These are phyloP conservation scores for Citrus mangshanensis DNA, from an alignment of 345 rosid species.

Conservation along the genomic window DNA sequence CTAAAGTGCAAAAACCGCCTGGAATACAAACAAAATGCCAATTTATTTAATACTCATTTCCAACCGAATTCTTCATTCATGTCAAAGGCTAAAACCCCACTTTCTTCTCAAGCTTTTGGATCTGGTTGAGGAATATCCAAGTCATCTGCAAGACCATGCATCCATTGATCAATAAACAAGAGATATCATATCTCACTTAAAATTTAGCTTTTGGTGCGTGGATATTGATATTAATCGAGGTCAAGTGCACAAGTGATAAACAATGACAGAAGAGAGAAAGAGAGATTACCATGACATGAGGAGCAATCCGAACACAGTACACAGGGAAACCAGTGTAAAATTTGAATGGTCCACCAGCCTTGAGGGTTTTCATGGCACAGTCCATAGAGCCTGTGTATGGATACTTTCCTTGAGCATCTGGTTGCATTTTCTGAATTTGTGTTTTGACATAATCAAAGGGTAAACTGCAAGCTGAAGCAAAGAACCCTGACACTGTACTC, in stretches of 20 bases:
- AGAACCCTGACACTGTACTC: slow-evolving; percentile 87
- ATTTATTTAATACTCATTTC: slow-evolving; percentile 20
- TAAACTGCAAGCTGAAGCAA: slow-evolving; percentile 91
- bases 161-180: neutral
- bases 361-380: slow-evolving; percentile 78
- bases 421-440: slow-evolving; percentile 99
- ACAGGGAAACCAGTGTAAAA: slow-evolving; percentile 98
- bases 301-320: slow-evolving; percentile 92
- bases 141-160: slow-evolving; percentile 69
- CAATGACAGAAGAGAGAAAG: neutral
- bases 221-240: neutral
- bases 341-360: slow-evolving; percentile 82
- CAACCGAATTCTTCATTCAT: neutral
- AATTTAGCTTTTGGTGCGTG: neutral
- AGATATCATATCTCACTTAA: neutral
- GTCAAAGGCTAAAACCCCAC: slow-evolving; percentile 43
- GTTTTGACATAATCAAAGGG: slow-evolving; percentile 98
- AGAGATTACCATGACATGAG: slow-evolving; percentile 88
- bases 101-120: slow-evolving; percentile 53
- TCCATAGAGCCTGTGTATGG: slow-evolving; percentile 91
- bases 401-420: slow-evolving; percentile 86
- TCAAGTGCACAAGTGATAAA: too few relatives aligned
- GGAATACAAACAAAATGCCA: slow-evolving; percentile 18
- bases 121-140: slow-evolving; percentile 96
- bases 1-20: slow-evolving; percentile 19